Conservation (phyloP, 208 protist genomes). For the Trypanosoma brucei region DNA sequence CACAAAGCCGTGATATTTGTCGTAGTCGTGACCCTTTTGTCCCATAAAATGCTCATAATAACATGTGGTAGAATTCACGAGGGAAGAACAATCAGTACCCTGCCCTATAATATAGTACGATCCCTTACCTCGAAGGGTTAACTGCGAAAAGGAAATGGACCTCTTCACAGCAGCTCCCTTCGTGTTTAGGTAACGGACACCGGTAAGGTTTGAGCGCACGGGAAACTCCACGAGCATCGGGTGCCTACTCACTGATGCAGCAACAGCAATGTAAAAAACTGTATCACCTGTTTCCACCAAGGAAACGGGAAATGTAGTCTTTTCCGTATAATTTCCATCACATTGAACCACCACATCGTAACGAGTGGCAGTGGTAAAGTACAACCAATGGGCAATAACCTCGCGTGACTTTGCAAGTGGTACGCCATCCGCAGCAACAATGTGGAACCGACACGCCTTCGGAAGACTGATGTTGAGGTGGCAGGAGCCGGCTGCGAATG, state of each 20-base stretch:
- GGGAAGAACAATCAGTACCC: constrained; percentile 54
- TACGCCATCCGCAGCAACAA: constrained; percentile 67
- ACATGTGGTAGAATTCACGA: constrained; percentile 55
- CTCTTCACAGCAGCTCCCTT: constrained; percentile 17
- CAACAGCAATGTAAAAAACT: constrained; percentile 49
- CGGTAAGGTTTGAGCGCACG: constrained; percentile 30
- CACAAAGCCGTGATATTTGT: constrained; percentile 58
- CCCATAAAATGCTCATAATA: constrained; percentile 69
- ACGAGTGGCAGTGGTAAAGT: constrained; percentile 79
- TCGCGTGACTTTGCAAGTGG: constrained; percentile 40
- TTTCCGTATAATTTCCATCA: constrained; percentile 11
- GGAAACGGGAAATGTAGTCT: constrained; percentile 40
- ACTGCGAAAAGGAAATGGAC: constrained; percentile 75
- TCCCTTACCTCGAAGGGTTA: constrained; percentile 19
- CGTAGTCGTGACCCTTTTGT: constrained; percentile 16
- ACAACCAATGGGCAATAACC: constrained; percentile 46
- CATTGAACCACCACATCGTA: constrained; percentile 53
- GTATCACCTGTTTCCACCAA: constrained; percentile 25
- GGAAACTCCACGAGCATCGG: constrained; percentile 32
- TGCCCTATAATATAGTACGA: constrained; percentile 75
- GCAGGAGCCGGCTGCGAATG: constrained; percentile 73
- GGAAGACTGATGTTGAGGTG: constrained; percentile 71
- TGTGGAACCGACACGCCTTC: constrained; percentile 47
- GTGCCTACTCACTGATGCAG: constrained; percentile 2
- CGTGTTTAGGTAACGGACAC: constrained; percentile 46